These are phyloP conservation scores for Catunica adiposa DNA, from an alignment of 2,329 filamentous ascomycete species.

Conservation along the genomic window DNA sequence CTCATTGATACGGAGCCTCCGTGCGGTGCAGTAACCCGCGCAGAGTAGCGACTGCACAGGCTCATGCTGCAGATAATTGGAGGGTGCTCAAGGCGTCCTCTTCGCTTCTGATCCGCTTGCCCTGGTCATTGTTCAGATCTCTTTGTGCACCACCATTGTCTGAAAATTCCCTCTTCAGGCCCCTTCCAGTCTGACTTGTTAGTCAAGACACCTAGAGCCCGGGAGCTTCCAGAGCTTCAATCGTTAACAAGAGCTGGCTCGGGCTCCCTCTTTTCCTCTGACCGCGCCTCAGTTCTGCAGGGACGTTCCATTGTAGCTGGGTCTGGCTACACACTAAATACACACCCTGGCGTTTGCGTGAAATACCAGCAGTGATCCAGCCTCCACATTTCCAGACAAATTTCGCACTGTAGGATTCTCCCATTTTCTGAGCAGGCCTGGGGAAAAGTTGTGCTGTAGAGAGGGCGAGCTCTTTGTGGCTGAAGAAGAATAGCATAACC, in stretches of 20 bases:
- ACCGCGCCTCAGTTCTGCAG: slow-evolving; percentile 5
- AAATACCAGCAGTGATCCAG: neutral
- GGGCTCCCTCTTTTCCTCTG: slow-evolving; percentile 1
- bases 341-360: neutral
- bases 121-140: neutral
- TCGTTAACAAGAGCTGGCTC: neutral
- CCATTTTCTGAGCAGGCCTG: neutral
- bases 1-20: neutral
- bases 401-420: slow-evolving; percentile 4
- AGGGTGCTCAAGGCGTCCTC: neutral
- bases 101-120: neutral
- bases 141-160: neutral
- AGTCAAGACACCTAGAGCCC: neutral
- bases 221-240: neutral
- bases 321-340: neutral
- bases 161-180: neutral
- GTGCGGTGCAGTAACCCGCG: neutral
- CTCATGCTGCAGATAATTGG: neutral
- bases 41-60: neutral
- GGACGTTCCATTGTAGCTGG: slow-evolving; percentile 1
- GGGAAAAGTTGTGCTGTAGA: neutral
- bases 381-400: neutral
- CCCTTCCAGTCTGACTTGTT: neutral
- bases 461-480: neutral
- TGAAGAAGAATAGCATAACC: neutral